Conservation (phyloP, 164 flowering plant genomes). For the Echeveria elegans region DNA sequence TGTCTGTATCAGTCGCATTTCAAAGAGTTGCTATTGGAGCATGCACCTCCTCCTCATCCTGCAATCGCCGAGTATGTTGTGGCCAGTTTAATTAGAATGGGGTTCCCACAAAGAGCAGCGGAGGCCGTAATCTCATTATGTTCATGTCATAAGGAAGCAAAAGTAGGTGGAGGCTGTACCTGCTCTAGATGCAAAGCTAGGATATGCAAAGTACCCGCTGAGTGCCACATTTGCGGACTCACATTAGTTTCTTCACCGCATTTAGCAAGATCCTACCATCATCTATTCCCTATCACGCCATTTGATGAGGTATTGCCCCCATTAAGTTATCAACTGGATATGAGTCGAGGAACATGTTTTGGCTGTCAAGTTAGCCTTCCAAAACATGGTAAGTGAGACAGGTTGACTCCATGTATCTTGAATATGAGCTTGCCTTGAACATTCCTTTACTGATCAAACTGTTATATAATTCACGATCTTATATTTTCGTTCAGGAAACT, state of each 20-base stretch:
- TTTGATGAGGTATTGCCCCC: slow-evolving; percentile 62
- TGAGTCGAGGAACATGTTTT: slow-evolving; percentile 48
- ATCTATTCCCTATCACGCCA: slow-evolving; percentile 77
- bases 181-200: slow-evolving; percentile 98
- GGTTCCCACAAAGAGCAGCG: slow-evolving; percentile 93
- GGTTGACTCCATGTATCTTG: not conserved
- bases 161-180: slow-evolving; percentile 84
- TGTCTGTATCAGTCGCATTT: slow-evolving; percentile 54
- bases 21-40: slow-evolving; percentile 75
- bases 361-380: slow-evolving; percentile 72
- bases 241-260: slow-evolving; percentile 98
- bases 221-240: slow-evolving; percentile 81
- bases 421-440: not conserved
- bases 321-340: slow-evolving; percentile 22
- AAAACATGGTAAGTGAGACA: not conserved
- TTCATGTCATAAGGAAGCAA: slow-evolving; percentile 86
- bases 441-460: not conserved
- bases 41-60: slow-evolving; percentile 97
- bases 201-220: slow-evolving; percentile 86
- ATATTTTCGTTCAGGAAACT: slow-evolving; percentile 37
- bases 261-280: slow-evolving; percentile 96
- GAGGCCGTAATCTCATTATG: slow-evolving; percentile 88
- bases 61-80: slow-evolving; percentile 93
- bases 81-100: slow-evolving; percentile 89
- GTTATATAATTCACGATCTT: not conserved